Base-by-base conservation (phyloP, 306 rosid species). In the Quercus robur region DNA sequence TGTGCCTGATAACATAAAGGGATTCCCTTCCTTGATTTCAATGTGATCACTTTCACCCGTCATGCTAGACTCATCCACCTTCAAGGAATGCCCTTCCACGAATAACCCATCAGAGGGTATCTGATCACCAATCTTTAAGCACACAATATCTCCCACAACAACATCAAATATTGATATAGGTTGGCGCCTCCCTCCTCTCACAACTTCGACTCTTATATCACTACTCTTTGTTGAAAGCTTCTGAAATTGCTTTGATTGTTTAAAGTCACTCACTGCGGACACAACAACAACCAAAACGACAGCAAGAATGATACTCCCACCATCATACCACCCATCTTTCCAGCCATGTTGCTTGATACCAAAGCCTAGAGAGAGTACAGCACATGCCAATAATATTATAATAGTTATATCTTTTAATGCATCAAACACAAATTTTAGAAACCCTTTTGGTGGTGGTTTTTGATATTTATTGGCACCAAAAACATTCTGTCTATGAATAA, bases 321-420 rank as follows among this genome's bases (percentile, higher is more conserved):
- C 83, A 30, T 80, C 83, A 56, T 71, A 80, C 83, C 83, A 80
- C 41, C 83, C 83, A n/a, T 66, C 68, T 1, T 41, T 68, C 83
- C 79, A 80, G 44, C 83, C 83, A 38, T 55, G 74, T 46, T 80
- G 70, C 38, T 80, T 80, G 41, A 80, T 80, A 8, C 83, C 78
- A 31, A 80, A 80, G 38, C 30, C 78, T 7, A 80, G 56, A 25
- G 83, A 54, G 49, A 74, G 78, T 9, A 49, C 17, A 23, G 75
- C 83, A 23, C 83, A 80, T 3, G 75, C 58, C 74, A 80, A 54
- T 6, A 80, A 75, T 30, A 74, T 74, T 13, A 74, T 6, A n/a
- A 80, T 74, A 1, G 79, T 80, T 0, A 58, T 66, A 41, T 74
- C 83, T 13, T 74, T 74, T 1, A 80, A 66, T 70, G 83, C 73